Percentiles rank a stretch among this genome's conserved stretches.
Conservation (phyloP, 129 eudicot genomes). For the Tagetes erecta region DNA sequence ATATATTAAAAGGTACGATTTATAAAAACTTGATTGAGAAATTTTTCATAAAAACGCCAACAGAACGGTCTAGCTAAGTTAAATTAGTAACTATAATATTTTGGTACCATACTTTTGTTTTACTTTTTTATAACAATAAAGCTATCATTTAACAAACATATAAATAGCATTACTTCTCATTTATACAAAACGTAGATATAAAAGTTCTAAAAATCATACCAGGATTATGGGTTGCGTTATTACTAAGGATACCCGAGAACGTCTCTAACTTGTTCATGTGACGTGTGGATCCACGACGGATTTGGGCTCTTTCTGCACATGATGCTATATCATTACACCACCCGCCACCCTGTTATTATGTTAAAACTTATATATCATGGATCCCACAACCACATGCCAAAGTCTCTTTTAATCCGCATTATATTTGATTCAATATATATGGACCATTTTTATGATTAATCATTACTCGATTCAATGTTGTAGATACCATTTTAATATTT, state of each 20-base stretch:
- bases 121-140: too few relatives aligned
- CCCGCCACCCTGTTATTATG: slow-evolving; percentile 82
- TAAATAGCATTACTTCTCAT: not conserved
- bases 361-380: slow-evolving; percentile 10
- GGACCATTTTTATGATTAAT: too few relatives aligned
- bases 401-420: not conserved
- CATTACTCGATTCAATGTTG: too few relatives aligned
- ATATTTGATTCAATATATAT: not conserved
- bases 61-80: too few relatives aligned
- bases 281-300: slow-evolving; percentile 83
- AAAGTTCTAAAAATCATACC: slow-evolving; percentile 39
- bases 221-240: slow-evolving; percentile 70
- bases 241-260: slow-evolving; percentile 87
- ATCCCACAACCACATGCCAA: slow-evolving; percentile 20
- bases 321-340: slow-evolving; percentile 92
- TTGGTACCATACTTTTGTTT: too few relatives aligned
- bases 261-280: slow-evolving; percentile 63
- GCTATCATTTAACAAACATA: too few relatives aligned
- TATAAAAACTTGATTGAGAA: too few relatives aligned
- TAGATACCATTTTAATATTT: too few relatives aligned
- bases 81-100: too few relatives aligned
- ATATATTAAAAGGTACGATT: too few relatives aligned
- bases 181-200: not conserved
- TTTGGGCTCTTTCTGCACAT: slow-evolving; percentile 73
- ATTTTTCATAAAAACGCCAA: too few relatives aligned